Evolutionary conservation across 2,329 filamentous ascomycete genomes (phyloP), one percentile per base, ranked within the genome.

Genomic region (Fusarium sp.): DNA sequence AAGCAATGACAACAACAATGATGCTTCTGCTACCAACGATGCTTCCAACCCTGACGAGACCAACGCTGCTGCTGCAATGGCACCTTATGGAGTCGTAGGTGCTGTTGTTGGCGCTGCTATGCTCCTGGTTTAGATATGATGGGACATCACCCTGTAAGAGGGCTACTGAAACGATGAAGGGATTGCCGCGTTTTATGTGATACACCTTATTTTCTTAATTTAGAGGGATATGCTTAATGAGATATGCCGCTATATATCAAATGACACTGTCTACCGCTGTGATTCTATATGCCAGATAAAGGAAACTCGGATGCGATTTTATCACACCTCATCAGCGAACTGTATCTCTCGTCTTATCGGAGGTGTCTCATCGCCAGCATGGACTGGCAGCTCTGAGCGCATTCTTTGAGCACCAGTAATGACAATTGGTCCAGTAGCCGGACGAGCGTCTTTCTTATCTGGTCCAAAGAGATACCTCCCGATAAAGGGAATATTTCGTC

Each of bases 291-390:
- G 18, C 26, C 24, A 51, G 22, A 28, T 59, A 38, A 28, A 51
- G 13, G 1, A 20, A 56, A 24, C 5, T 3, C 22, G 8, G 8
- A 20, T 28, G n/a, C 24, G 6, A 24, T 8, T 26, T 26, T 28
- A 51, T 63, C 22, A 14, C 20, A 77, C 62, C 39, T 78, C 75
- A 14, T 78, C 76, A 1, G 64, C 53, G 24, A 78, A 78, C 26
- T 74, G 66, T 28, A 78, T 77, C 39, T 78, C 76, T 17, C 76
- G 68, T 41, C 62, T 36, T 8, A 66, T 36, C 0, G 66, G 59
- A 26, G 60, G 63, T 10, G 65, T 66, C 13, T 53, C 61, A 8
- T 67, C 66, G 0, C 55, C 48, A 32, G 32, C 38, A 17, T 63
- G 59, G 9, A 53, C 18, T 0, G 48, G 56, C 14, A 54, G 24